These are phyloP conservation scores for Stylosanthes scabra DNA, from an alignment of 331 rosid genomes.

Conservation along the genomic window DNA sequence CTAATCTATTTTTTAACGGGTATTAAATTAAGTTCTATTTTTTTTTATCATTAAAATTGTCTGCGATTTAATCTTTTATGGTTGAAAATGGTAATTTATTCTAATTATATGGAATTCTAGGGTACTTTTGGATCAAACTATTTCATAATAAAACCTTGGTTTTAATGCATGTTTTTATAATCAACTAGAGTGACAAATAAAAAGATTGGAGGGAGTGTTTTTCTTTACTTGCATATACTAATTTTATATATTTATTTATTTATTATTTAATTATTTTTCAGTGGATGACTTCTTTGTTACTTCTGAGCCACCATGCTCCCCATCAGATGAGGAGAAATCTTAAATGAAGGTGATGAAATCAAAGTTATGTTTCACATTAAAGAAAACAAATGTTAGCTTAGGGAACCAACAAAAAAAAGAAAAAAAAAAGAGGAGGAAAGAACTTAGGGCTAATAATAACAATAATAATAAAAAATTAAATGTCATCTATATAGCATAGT, in stretches of 20 bases:
- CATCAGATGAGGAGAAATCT: conserved; percentile 91
- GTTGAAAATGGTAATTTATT: no score
- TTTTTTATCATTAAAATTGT: no score
- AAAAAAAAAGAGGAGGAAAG: conserved; percentile 2
- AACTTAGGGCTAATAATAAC: conserved; percentile 42
- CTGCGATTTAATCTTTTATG: no score
- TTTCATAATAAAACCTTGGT: no score
- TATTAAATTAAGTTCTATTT: no score
- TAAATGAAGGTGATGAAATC: conserved; percentile 48
- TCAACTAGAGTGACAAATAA: no score
- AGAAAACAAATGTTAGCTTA: conserved; percentile 46
- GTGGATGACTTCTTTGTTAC: conserved; percentile 99
- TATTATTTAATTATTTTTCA: no score
- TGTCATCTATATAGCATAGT: conserved; percentile 43
- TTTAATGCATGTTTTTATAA: no score
- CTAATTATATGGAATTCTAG: no score
- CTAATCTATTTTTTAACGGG: no score
- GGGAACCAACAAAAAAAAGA: conserved; percentile 26
- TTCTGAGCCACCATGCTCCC: conserved; percentile 82
- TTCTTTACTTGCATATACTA: background rate
- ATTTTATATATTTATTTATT: background rate
- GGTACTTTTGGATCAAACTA: no score
- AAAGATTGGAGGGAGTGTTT: no score
- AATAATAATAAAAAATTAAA: conserved; percentile 27
- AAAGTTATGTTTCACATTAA: conserved; percentile 41